Evolutionary conservation across 805 yeast genomes (phyloP).

Genomic region (Ogataea trehaloabstinens): DNA sequence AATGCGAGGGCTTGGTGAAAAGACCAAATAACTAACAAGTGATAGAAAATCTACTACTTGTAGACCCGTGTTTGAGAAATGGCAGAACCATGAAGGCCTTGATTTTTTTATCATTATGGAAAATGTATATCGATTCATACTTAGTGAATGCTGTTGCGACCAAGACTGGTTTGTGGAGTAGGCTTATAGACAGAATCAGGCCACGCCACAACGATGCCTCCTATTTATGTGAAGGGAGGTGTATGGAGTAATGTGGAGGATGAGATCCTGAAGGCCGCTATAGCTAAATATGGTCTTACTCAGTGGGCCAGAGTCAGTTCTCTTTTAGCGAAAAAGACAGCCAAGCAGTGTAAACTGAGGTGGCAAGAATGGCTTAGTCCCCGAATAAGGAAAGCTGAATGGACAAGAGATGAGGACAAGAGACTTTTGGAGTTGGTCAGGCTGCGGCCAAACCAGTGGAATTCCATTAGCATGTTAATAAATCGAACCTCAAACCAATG

Average conservation of each 20-base stretch:
- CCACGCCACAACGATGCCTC: too few species aligned
- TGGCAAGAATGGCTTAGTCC: constrained; percentile 93
- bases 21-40: too few species aligned
- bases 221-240: constrained; percentile 81
- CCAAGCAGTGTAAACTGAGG: constrained; percentile 87
- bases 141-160: too few species aligned
- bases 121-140: too few species aligned
- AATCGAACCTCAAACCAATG: constrained; percentile 87
- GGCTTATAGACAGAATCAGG: too few species aligned
- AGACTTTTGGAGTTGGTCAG: constrained; percentile 63
- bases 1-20: too few species aligned
- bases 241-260: constrained; percentile 87
- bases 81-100: too few species aligned
- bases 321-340: constrained; percentile 76
- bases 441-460: constrained; percentile 89
- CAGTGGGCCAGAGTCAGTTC: constrained; percentile 96
- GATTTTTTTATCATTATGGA: too few species aligned
- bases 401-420: constrained; percentile 78
- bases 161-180: too few species aligned
- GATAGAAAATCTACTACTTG: too few species aligned
- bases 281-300: constrained; percentile 87
- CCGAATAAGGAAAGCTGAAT: constrained; percentile 54
- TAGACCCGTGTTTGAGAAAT: too few species aligned
- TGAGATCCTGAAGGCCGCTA: constrained; percentile 85
- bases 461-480: constrained; percentile 76